Percentiles rank a stretch among this genome's conserved stretches.
Conservation (phyloP, 163 green algal genomes). For the Coccomyxa subellipsoidea region DNA sequence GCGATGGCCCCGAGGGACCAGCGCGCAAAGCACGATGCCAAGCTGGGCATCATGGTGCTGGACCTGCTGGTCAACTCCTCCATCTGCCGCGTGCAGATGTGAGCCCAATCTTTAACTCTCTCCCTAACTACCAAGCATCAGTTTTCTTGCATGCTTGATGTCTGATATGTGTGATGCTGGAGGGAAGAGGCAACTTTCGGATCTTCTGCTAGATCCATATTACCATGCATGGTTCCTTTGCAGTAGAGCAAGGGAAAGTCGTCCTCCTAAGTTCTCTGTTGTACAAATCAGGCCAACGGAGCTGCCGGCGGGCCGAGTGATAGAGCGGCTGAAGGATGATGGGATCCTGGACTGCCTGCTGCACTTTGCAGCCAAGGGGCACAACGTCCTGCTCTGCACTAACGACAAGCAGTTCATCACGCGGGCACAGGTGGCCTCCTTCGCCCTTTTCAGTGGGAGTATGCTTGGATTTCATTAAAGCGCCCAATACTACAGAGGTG, state of each 20-base stretch:
- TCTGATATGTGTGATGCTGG: too few species aligned
- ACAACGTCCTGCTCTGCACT: background rate
- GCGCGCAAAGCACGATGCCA: background rate
- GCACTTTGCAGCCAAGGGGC: background rate
- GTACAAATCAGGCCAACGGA: background rate
- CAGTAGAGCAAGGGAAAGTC: background rate
- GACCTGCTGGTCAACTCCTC: background rate
- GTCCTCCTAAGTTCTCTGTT: background rate
- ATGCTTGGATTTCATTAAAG: too few species aligned
- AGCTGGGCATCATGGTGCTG: background rate
- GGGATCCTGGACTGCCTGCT: constrained; percentile 10
- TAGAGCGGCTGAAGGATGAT: background rate
- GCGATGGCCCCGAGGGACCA: background rate
- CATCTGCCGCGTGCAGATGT: background rate
- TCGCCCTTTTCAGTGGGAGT: too few species aligned
- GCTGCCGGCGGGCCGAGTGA: background rate
- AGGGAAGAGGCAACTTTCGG: too few species aligned
- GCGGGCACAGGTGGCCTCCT: background rate
- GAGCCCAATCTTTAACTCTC: too few species aligned
- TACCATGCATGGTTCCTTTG: too few species aligned
- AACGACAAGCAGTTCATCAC: background rate
- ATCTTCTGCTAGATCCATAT: too few species aligned
- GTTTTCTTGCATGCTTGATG: too few species aligned
- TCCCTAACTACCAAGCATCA: too few species aligned
- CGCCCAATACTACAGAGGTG: too few species aligned